phyloP scores from a whole-genome alignment of 768 basidiomycete species.

The Mycena belliarum region DNA sequence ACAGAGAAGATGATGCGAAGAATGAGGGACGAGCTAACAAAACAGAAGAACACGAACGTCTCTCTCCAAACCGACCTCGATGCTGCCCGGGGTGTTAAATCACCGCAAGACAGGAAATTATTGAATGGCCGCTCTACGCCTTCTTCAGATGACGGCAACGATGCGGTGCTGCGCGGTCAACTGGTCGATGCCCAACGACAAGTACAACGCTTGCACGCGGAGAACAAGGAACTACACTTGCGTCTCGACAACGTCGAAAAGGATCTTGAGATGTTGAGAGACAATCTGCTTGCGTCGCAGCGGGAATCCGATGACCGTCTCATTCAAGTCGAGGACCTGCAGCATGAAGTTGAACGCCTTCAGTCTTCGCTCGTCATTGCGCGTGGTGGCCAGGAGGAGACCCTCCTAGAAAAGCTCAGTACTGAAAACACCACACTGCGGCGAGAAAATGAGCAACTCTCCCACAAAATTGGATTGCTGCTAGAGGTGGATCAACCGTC shows the following conservation, averaged over 20 bases:
- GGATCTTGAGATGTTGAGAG: slow-evolving; percentile 70
- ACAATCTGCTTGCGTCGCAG: slow-evolving; percentile 69
- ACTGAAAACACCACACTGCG: slow-evolving; percentile 78
- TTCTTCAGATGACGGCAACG: slow-evolving; percentile 68
- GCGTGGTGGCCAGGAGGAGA: slow-evolving; percentile 76
- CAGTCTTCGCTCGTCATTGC: slow-evolving; percentile 72
- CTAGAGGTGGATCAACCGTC: slow-evolving; percentile 83
- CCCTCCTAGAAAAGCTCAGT: slow-evolving; percentile 77
- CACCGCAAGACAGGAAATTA: slow-evolving; percentile 41
- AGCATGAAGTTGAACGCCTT: slow-evolving; percentile 77
- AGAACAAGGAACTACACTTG: slow-evolving; percentile 75
- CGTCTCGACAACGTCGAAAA: slow-evolving; percentile 75
- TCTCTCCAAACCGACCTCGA: slow-evolving; percentile 87
- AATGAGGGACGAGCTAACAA: slow-evolving; percentile 93
- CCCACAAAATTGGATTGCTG: slow-evolving; percentile 88
- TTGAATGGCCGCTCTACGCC: slow-evolving; percentile 81
- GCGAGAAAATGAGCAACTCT: slow-evolving; percentile 84
- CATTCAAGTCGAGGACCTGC: slow-evolving; percentile 74
- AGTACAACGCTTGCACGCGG: slow-evolving; percentile 64
- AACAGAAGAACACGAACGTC: slow-evolving; percentile 82
- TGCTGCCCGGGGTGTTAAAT: slow-evolving; percentile 56
- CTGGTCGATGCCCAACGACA: slow-evolving; percentile 80
- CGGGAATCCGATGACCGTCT: slow-evolving; percentile 80
- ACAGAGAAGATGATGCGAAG: slow-evolving; percentile 98
- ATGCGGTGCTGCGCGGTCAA: slow-evolving; percentile 61